Evolutionary conservation across 139 green algal genomes (phyloP).

Genomic region (Asterochloris erici): DNA sequence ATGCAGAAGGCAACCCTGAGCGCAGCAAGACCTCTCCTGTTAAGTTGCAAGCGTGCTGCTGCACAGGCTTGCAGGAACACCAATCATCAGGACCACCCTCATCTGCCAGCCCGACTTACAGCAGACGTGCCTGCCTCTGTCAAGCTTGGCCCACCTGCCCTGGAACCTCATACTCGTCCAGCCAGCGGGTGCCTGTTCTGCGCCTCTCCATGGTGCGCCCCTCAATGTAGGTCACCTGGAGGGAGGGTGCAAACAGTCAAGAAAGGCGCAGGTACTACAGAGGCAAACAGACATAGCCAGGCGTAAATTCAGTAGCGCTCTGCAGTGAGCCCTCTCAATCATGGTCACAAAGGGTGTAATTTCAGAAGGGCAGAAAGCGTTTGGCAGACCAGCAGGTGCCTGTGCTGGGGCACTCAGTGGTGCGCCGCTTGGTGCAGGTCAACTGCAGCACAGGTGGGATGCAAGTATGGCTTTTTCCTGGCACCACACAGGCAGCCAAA

Average conservation of each 20-base stretch:
- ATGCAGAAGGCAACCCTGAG: neutral
- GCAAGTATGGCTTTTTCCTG: too few relatives aligned
- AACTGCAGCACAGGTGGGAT: too few relatives aligned
- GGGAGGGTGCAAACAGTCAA: neutral
- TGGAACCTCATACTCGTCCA: conserved; percentile 69
- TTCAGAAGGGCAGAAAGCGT: too few relatives aligned
- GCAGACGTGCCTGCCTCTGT: neutral
- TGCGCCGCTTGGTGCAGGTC: too few relatives aligned
- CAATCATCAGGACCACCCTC: neutral
- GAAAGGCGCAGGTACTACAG: too few relatives aligned
- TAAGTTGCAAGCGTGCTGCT: neutral
- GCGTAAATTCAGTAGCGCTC: too few relatives aligned
- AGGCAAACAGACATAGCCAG: too few relatives aligned
- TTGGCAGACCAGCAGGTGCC: too few relatives aligned
- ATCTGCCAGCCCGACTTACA: neutral
- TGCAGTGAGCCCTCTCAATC: too few relatives aligned
- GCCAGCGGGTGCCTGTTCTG: conserved; percentile 51
- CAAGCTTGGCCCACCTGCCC: conserved; percentile 52
- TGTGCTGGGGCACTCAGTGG: too few relatives aligned
- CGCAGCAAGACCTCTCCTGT: neutral
- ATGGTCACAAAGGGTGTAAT: too few relatives aligned
- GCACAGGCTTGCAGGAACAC: neutral
- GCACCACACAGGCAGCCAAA: too few relatives aligned
- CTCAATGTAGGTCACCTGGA: conserved; percentile 57
- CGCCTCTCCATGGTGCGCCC: conserved; percentile 55